Conservation (phyloP, 495 filamentous ascomycete genomes). For the Thozetella sp. region DNA sequence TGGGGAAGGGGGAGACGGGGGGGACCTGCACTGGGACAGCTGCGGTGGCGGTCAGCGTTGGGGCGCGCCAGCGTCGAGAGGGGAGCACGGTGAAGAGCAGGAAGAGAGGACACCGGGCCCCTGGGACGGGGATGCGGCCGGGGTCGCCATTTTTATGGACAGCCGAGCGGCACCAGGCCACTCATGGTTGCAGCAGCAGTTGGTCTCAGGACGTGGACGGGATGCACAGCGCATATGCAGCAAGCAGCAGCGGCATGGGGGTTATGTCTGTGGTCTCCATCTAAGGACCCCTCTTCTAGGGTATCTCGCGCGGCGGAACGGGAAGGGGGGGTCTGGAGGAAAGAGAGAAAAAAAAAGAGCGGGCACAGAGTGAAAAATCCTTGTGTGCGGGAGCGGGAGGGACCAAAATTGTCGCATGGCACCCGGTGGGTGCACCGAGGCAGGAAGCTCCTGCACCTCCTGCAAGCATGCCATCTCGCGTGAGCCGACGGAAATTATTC, state of each 20-base stretch:
- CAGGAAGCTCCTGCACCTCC: neutral
- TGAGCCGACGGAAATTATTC: conserved; percentile 1
- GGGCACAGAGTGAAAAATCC: too few species aligned
- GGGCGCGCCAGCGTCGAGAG: neutral
- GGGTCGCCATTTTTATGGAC: neutral
- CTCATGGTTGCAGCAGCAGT: neutral
- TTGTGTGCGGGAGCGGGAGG: too few species aligned
- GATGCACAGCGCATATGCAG: too few species aligned
- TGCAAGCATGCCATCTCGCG: conserved; percentile 2
- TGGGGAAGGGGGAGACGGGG: neutral
- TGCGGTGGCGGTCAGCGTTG: neutral
- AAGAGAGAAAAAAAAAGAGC: too few species aligned
- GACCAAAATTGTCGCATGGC: neutral
- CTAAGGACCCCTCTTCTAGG: too few species aligned
- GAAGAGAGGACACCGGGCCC: neutral
- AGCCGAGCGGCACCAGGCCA: neutral
- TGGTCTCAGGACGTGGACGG: too few species aligned
- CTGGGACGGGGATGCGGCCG: conserved; percentile 1
- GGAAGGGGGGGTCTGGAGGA: too few species aligned
- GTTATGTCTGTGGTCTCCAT: too few species aligned
- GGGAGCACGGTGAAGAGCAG: neutral
- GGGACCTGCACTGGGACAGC: neutral
- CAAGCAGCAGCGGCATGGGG: too few species aligned
- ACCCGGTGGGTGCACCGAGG: neutral
- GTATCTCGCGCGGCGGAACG: too few species aligned